Conservation (phyloP, 2,329 filamentous ascomycete species). For the Ascochyta pisi region DNA sequence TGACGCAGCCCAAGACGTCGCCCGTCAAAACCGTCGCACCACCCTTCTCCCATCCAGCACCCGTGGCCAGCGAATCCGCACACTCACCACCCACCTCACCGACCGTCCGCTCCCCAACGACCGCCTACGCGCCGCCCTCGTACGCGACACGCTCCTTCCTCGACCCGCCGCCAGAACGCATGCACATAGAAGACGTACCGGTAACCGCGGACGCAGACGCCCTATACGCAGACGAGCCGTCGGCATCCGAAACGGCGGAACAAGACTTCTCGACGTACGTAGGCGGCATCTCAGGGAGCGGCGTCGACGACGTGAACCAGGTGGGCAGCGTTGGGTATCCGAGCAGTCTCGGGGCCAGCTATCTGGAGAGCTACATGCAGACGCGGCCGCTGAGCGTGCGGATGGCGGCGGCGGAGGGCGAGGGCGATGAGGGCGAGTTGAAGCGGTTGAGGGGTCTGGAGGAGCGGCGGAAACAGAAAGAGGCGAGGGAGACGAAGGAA, state of each 20-base stretch:
- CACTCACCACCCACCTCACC: slow-evolving; percentile 27
- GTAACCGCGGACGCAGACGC: slow-evolving; percentile 20
- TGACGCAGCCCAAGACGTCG: slow-evolving; percentile 29
- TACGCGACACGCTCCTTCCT: slow-evolving; percentile 37
- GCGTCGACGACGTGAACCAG: slow-evolving; percentile 45
- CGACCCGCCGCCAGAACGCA: slow-evolving; percentile 32
- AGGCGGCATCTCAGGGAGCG: slow-evolving; percentile 43
- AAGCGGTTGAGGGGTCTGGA: slow-evolving; percentile 13
- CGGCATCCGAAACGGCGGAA: slow-evolving; percentile 19
- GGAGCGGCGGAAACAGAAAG: slow-evolving; percentile 12
- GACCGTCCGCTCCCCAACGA: slow-evolving; percentile 8
- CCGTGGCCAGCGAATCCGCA: slow-evolving; percentile 6
- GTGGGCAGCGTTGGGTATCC: slow-evolving; percentile 46
- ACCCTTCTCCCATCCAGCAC: slow-evolving; percentile 21
- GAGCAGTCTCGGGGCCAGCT: slow-evolving; percentile 44
- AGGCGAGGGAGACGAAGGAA: slow-evolving; percentile 6
- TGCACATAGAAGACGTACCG: slow-evolving; percentile 24
- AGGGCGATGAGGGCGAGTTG: slow-evolving; percentile 15
- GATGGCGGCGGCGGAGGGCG: slow-evolving; percentile 44
- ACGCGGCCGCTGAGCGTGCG: slow-evolving; percentile 44
- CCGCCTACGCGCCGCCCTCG: slow-evolving; percentile 13
- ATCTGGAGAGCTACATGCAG: slow-evolving; percentile 49
- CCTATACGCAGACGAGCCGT: slow-evolving; percentile 29
- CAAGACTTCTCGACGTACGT: slow-evolving; percentile 45
- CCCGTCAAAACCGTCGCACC: slow-evolving; percentile 31